Evolutionary conservation across 2,329 filamentous ascomycete species (phyloP), one percentile per base, ranked within the genome.

Genomic region (Venturia oleaginea): DNA sequence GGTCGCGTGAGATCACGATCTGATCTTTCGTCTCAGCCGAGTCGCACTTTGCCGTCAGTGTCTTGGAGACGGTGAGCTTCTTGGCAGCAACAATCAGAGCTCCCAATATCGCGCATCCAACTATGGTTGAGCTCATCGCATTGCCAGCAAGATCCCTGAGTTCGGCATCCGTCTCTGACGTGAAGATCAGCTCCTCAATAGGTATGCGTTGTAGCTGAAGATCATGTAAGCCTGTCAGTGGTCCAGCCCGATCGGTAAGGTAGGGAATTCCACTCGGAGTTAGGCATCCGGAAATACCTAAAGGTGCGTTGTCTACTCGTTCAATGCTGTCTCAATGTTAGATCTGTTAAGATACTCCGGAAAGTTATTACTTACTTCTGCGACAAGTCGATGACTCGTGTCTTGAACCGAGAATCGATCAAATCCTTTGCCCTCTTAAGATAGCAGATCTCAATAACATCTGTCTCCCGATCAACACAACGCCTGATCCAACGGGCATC

Each of bases 121-220:
- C 84, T 0, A 91, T 87, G 0, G 89, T 88, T 0, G 84, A 85
- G 0, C 83, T 86, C 90, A 93, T 93, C 0, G 90, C 90, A 71
- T 94, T 93, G 0, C 90, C 90, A 1, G 88, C 88, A 2, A 93
- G 76, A 67, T 91, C 84, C 67, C 87, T 84, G 2, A 90, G 76
- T 22, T 92, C 74, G 1, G 71, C 67, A 37, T 76, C 61, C 0
- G 80, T 82, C 69, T 92, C 86, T 10, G 81, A 81, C 0, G 83
- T 86, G n/a, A 91, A 79, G 0, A 85, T 76, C 13, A 92, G 76
- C 60, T 81, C 80, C 63, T 85, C 76, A 1, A 87, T 72, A 0
- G 88, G 87, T 60, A 92, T 77, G 0, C 89, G 90, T 75, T 92
- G 90, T 5, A 92, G 73, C 6, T 77, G 73, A 1, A 92, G 76